Percentiles rank a stretch among this genome's conserved stretches.
phyloP scores from a whole-genome alignment of 2,329 filamentous ascomycete genomes.

The Aureobasidium leucospermi region DNA sequence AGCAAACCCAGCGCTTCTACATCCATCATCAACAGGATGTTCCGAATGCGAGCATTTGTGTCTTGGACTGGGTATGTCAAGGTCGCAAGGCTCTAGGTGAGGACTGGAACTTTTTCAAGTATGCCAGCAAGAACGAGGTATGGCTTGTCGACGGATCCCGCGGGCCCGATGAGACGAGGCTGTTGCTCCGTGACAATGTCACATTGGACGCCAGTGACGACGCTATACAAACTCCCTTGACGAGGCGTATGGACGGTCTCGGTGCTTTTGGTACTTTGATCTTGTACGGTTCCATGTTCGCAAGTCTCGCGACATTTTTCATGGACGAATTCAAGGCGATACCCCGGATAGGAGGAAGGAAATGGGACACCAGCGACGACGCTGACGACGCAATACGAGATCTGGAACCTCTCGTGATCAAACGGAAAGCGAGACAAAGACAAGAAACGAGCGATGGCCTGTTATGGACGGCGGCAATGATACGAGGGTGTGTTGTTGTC shows the following conservation, averaged over 20 bases:
- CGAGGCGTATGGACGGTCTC: conserved; percentile 62
- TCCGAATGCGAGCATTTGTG: conserved; percentile 52
- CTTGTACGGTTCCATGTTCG: conserved; percentile 65
- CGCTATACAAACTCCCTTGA: conserved; percentile 21
- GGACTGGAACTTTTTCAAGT: conserved; percentile 74
- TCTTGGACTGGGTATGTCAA: conserved; percentile 91
- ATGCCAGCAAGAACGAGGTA: conserved; percentile 84
- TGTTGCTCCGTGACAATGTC: conserved; percentile 80
- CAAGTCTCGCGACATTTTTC: conserved; percentile 63
- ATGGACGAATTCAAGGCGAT: conserved; percentile 68
- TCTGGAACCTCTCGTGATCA: conserved; percentile 29
- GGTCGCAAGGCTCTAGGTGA: conserved; percentile 80
- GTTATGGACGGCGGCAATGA: conserved; percentile 73
- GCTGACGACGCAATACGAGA: conserved; percentile 32
- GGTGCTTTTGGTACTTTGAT: conserved; percentile 81
- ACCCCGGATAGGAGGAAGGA: conserved; percentile 74
- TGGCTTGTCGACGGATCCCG: conserved; percentile 44
- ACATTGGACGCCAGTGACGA: conserved; percentile 53
- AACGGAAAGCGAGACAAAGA: conserved; percentile 46
- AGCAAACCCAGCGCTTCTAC: conserved; percentile 74
- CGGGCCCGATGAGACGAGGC: conserved; percentile 31
- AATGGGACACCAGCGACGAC: conserved; percentile 51
- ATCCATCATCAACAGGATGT: conserved; percentile 39
- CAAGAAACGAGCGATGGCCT: conserved; percentile 55
- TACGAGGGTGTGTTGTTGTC: conserved; percentile 78